Percentiles rank a stretch among this genome's conserved stretches.
Conservation (phyloP, 2,329 filamentous ascomycete genomes). For the Xylariaceae sp. region DNA sequence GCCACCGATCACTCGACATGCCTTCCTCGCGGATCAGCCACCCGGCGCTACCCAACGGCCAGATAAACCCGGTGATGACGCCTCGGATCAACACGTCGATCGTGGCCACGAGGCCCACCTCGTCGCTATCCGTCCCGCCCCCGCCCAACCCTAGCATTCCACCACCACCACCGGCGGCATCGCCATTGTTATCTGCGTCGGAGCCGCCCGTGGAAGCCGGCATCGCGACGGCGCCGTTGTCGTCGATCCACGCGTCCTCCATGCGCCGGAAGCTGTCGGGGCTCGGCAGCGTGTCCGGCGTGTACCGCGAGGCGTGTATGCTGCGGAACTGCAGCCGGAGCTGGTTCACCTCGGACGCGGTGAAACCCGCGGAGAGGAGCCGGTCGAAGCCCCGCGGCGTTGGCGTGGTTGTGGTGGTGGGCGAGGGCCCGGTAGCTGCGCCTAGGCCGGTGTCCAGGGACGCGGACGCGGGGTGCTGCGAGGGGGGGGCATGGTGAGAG, state of each 20-base stretch:
- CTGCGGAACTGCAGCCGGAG: constrained; percentile 88
- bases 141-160: constrained; percentile 42
- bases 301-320: constrained; percentile 81
- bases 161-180: constrained; percentile 47
- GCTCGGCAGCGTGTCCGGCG: constrained; percentile 86
- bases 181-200: constrained; percentile 40
- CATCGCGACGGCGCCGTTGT: constrained; percentile 53
- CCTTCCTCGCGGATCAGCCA: constrained; percentile 89
- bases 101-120: constrained; percentile 58
- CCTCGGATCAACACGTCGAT: constrained; percentile 88
- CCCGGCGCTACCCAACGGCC: constrained; percentile 83
- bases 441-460: constrained; percentile 14
- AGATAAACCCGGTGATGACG: constrained; percentile 92
- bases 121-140: constrained; percentile 50
- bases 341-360: constrained; percentile 78
- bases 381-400: constrained; percentile 87
- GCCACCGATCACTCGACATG: constrained; percentile 82
- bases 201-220: constrained; percentile 40
- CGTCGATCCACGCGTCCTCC: constrained; percentile 92
- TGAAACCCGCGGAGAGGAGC: constrained; percentile 81
- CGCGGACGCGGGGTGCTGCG: constrained; percentile 4
- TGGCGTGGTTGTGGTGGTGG: constrained; percentile 46
- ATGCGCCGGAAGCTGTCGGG: constrained; percentile 76
- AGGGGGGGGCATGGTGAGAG: constrained; percentile 7
- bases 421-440: neutral